Base-by-base conservation (phyloP, 2,329 filamentous ascomycete species). In the Aspergillus pseudonomiae region DNA sequence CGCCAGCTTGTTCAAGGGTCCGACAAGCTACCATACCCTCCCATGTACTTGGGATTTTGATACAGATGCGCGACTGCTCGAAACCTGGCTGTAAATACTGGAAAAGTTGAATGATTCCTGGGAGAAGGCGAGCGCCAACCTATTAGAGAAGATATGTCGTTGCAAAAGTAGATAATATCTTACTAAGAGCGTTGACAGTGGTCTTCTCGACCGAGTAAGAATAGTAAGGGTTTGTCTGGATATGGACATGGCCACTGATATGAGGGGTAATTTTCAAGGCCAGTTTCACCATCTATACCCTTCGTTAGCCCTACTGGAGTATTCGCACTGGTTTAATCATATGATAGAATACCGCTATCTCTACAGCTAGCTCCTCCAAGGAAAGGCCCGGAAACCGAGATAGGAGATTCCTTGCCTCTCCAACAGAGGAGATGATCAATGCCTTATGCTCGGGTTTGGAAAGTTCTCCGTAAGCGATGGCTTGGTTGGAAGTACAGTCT, bases 41-140 rank as follows among this genome's bases (percentile, higher is more conserved):
- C 83, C 85, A 89, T 0, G 87, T 89, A 9, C 83, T 80, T 0
- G 87, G 85, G 46, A 90, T 84, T 70, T 90, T 90, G 76, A 89
- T 87, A 65, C 85, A 89, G 30, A 89, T 77, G 34, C 86, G 79
- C 10, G 78, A 78, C 3, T 74, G 66, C 60, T 85, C 80, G 59
- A 86, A 80, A 1, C 67, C 65, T 0, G 81, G 79, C 3, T 80
- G 78, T 14, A 86, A 67, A 54, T 77, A 71, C 54, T 77, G 75
- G 70, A 84, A 84, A 36, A 85, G 77, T 6, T 79, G 74, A 21
- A 84, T 72, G 43, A 88, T 83, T 59, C 86, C 85, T 88, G 9
- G 24, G 6, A 50, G 62, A 10, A 10, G 11, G 21, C 5, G 2
- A 45, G 19, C 5, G 12, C 59, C n/a, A 63, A n/a, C 55, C 16